phyloP scores from a whole-genome alignment of 2,329 filamentous ascomycete genomes.

The Xylariaceae sp. region DNA sequence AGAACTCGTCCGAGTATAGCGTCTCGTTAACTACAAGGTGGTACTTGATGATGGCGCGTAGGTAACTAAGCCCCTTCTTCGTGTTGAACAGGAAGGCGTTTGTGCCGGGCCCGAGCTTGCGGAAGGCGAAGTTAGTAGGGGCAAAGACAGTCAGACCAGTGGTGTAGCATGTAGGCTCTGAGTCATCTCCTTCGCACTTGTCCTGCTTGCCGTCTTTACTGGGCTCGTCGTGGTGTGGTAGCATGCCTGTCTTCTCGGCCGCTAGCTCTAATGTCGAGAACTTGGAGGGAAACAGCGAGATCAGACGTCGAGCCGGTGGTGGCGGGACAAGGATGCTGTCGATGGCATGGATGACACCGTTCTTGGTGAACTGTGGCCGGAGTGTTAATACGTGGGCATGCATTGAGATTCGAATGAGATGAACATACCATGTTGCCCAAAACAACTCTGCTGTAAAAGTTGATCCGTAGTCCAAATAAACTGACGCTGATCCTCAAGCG shows the following conservation, averaged over 20 bases:
- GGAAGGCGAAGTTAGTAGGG: slow-evolving; percentile 75
- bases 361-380: slow-evolving; percentile 55
- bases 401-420: neutral
- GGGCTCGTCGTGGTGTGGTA: slow-evolving; percentile 20
- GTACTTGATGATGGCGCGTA: slow-evolving; percentile 58
- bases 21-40: slow-evolving; percentile 34
- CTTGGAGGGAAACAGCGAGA: slow-evolving; percentile 62
- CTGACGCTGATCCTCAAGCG: slow-evolving; percentile 64
- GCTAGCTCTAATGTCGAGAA: slow-evolving; percentile 78
- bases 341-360: slow-evolving; percentile 76
- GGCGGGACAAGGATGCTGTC: slow-evolving; percentile 74
- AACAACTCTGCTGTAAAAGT: slow-evolving; percentile 70
- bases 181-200: neutral
- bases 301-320: slow-evolving; percentile 46
- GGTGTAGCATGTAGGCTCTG: slow-evolving; percentile 36
- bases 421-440: slow-evolving; percentile 61
- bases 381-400: slow-evolving; percentile 1
- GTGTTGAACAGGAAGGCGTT: slow-evolving; percentile 85
- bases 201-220: neutral
- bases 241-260: slow-evolving; percentile 68
- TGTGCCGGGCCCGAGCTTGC: slow-evolving; percentile 62
- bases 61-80: slow-evolving; percentile 64
- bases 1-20: slow-evolving; percentile 74
- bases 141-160: slow-evolving; percentile 73
- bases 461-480: slow-evolving; percentile 60